A percentile compares a stretch with the other conserved stretches of the same genome.
Conservation (phyloP, 208 protist species). For the Crithidia mellificae region DNA sequence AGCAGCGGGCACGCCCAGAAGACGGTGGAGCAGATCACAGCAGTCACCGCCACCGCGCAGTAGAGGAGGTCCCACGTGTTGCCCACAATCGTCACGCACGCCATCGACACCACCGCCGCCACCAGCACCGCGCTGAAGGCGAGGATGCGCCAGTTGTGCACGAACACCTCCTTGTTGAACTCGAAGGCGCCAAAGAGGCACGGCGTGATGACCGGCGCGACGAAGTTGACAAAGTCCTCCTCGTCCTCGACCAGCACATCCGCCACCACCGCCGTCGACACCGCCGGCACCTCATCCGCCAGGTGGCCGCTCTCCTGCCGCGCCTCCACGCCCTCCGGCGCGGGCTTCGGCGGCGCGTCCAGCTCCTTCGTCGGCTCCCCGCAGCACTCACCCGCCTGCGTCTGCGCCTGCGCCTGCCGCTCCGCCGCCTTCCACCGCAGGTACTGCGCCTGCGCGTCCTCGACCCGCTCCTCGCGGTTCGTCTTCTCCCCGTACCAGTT, state of each 20-base stretch:
- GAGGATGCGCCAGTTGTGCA: slow-evolving; percentile 23
- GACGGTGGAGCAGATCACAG: slow-evolving; percentile 7
- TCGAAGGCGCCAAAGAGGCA: slow-evolving; percentile 29
- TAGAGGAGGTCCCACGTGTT: slow-evolving; percentile 28
- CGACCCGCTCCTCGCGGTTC: slow-evolving; percentile 48
- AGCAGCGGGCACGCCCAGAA: slow-evolving; percentile 40
- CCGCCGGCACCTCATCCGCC: neutral
- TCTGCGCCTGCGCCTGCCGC: slow-evolving; percentile 2
- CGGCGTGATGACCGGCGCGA: neutral
- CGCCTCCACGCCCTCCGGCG: slow-evolving; percentile 1
- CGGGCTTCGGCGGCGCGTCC: neutral
- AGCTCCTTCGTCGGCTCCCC: neutral
- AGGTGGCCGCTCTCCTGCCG: slow-evolving; percentile 4
- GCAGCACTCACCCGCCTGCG: too few relatives aligned
- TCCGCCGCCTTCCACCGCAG: slow-evolving; percentile 8
- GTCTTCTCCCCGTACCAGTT: slow-evolving; percentile 67
- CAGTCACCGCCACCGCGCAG: slow-evolving; percentile 19
- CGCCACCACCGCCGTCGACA: neutral
- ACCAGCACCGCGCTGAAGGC: slow-evolving; percentile 30
- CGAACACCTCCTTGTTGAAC: slow-evolving; percentile 29
- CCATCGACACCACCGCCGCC: slow-evolving; percentile 24
- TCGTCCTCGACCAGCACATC: slow-evolving; percentile 3
- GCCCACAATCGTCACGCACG: slow-evolving; percentile 26
- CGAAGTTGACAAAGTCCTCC: slow-evolving; percentile 6
- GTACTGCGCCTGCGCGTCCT: slow-evolving; percentile 28